These are phyloP conservation scores for Dichotomopilus funicola DNA, from an alignment of 2,329 filamentous ascomycete genomes.

Conservation along the genomic window DNA sequence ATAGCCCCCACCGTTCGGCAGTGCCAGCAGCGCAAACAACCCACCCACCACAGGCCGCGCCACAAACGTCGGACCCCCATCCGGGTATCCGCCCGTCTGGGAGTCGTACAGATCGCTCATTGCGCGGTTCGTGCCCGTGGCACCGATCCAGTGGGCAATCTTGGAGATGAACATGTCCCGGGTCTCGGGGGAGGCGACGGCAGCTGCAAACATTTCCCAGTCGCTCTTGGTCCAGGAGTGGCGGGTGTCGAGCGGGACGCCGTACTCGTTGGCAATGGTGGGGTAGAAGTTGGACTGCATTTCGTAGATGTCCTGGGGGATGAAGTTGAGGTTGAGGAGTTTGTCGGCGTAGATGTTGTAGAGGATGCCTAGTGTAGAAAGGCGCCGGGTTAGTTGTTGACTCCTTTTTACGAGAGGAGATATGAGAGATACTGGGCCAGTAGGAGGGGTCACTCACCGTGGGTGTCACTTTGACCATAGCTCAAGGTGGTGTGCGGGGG, in stretches of 20 bases:
- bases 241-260: constrained; percentile 74
- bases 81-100: constrained; percentile 58
- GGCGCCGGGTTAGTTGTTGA: too few relatives aligned
- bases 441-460: constrained; percentile 26
- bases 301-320: constrained; percentile 67
- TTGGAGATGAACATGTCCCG: constrained; percentile 59
- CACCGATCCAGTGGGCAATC: constrained; percentile 67
- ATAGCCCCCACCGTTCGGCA: constrained; percentile 30
- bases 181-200: constrained; percentile 57
- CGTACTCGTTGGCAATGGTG: constrained; percentile 64
- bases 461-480: constrained; percentile 58
- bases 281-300: constrained; percentile 74
- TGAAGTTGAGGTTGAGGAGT: constrained; percentile 68
- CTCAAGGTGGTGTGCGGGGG: constrained; percentile 66
- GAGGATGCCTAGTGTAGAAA: constrained; percentile 38
- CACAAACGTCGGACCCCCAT: constrained; percentile 54
- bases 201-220: constrained; percentile 83
- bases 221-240: constrained; percentile 80
- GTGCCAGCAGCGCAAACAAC: constrained; percentile 70
- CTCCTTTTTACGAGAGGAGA: constrained; percentile 1
- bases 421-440: not conserved
- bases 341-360: constrained; percentile 82
- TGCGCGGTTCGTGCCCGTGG: constrained; percentile 62
- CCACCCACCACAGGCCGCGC: constrained; percentile 75
- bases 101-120: constrained; percentile 76